Evolutionary conservation across 1,284 basidiomycete species (phyloP), one percentile per base, ranked within the genome.

Genomic region (Cutaneotrichosporon sp.): DNA sequence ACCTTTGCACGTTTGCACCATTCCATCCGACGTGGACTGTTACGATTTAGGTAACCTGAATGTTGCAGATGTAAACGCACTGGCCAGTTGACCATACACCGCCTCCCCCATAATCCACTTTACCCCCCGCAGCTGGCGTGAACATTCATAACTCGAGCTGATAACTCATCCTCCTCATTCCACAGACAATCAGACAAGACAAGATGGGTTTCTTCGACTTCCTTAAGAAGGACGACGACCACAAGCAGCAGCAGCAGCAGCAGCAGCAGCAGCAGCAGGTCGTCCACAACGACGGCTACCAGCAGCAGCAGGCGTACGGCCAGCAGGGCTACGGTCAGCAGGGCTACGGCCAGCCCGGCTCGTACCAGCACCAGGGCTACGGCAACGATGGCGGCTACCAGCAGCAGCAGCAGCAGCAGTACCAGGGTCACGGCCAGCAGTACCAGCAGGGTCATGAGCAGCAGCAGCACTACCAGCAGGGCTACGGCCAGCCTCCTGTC

Each of bases 151-250:
- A 40, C 14, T 1, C 40, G 21, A 8, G 21, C n/a, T 26, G 30
- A 18, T 47, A 13, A 13, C 21, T 32, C 21, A 11, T 34, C 52
- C 31, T 9, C 21, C 34, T 14, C 36, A 22, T 32, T 36, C 22
- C 38, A 8, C n/a, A 21, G n/a, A 31, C n/a, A 8, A 36, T 8
- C 9, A 0, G 40, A 32, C 8, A 21, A 38, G 22, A 21, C 51
- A 53, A 16, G 16, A 53, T 53, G 51, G 51, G 51, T 30, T 53
- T 30, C 26, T 53, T 53, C 31, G 30, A 32, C 51, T 32, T 31
- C 30, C 14, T 18, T 40, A 57, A 42, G 56, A 26, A 57, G 38
- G 30, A 42, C 21, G 16, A 57, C 18, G 51, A 32, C 13, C 30
- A 52, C 13, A 13, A 52, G n/a, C n/a, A n/a, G n/a, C n/a, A n/a